These are phyloP conservation scores for Coprinopsis marcescibilis DNA, from an alignment of 768 basidiomycete genomes.

Conservation along the genomic window DNA sequence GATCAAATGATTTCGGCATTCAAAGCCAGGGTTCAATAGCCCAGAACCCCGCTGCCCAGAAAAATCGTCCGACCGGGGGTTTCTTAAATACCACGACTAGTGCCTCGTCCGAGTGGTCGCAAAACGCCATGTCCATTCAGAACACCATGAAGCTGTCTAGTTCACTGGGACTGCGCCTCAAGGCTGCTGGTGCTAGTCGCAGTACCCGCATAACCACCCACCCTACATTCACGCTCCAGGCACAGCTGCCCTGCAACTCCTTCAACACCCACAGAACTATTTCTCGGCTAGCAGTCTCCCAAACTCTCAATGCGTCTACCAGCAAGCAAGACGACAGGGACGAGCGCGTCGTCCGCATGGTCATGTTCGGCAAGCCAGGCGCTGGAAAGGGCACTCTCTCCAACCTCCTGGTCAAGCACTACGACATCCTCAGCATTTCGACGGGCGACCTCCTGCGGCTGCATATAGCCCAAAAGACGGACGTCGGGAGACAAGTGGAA, in stretches of 20 bases:
- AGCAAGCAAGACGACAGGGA: slow-evolving; percentile 33
- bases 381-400: slow-evolving; percentile 84
- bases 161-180: not conserved
- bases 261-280: slow-evolving; percentile 12
- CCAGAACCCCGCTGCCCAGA: not conserved
- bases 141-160: slow-evolving; percentile 11
- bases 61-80: slow-evolving; percentile 5
- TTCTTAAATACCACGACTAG: too few species aligned
- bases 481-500: slow-evolving; percentile 70
- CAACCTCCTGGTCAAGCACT: slow-evolving; percentile 69
- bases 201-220: slow-evolving; percentile 13
- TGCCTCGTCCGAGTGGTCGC: too few species aligned
- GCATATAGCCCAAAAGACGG: slow-evolving; percentile 73
- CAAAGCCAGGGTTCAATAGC: not conserved
- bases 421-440: slow-evolving; percentile 71
- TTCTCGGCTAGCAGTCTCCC: slow-evolving; percentile 40
- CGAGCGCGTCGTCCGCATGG: slow-evolving; percentile 48
- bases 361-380: slow-evolving; percentile 80
- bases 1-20: slow-evolving; percentile 5
- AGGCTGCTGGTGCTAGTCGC: too few species aligned
- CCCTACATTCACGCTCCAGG: slow-evolving; percentile 11
- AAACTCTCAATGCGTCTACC: slow-evolving; percentile 41
- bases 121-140: too few species aligned
- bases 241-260: slow-evolving; percentile 14
- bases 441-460: slow-evolving; percentile 83